Evolutionary conservation across 257 asterid genomes (phyloP).

Genomic region (Handroanthus guayacan): DNA sequence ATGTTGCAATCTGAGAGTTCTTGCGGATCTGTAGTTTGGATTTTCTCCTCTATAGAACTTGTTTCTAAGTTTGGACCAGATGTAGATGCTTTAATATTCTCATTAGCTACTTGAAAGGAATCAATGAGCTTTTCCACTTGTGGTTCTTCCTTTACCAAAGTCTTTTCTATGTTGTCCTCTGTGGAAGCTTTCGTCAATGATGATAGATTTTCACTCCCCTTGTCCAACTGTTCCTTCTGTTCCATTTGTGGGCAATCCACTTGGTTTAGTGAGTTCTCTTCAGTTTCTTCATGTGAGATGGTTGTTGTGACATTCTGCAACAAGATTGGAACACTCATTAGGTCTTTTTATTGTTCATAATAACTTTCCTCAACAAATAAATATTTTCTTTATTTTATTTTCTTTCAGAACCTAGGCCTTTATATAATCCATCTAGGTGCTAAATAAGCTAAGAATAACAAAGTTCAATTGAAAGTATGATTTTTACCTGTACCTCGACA

Average conservation of each 20-base stretch:
- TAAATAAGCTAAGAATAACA: not conserved
- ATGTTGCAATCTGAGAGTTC: constrained; percentile 33
- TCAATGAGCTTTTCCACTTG: constrained; percentile 32
- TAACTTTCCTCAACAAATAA: not conserved
- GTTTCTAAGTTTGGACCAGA: constrained; percentile 28
- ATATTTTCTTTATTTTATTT: not conserved
- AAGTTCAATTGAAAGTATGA: constrained; percentile 14
- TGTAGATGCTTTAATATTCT: constrained; percentile 25
- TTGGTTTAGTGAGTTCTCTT: constrained; percentile 16
- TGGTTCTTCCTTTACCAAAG: constrained; percentile 31
- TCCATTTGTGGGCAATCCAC: constrained; percentile 31
- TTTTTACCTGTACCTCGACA: constrained; percentile 29
- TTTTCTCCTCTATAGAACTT: constrained; percentile 34
- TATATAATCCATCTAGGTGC: not conserved
- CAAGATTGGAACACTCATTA: constrained; percentile 12
- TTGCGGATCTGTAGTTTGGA: constrained; percentile 20
- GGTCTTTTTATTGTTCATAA: not conserved
- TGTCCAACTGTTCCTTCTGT: constrained; percentile 13
- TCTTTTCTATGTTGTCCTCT: constrained; percentile 9
- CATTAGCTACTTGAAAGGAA: constrained; percentile 23
- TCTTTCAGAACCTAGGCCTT: not conserved
- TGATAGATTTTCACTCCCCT: constrained; percentile 29
- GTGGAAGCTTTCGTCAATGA: not conserved
- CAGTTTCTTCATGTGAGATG: constrained; percentile 27
- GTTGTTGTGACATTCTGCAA: constrained; percentile 32